Percentiles rank a stretch among this genome's conserved stretches.
phyloP scores from a whole-genome alignment of 2,329 filamentous ascomycete species.

The Apiospora phragmitis region DNA sequence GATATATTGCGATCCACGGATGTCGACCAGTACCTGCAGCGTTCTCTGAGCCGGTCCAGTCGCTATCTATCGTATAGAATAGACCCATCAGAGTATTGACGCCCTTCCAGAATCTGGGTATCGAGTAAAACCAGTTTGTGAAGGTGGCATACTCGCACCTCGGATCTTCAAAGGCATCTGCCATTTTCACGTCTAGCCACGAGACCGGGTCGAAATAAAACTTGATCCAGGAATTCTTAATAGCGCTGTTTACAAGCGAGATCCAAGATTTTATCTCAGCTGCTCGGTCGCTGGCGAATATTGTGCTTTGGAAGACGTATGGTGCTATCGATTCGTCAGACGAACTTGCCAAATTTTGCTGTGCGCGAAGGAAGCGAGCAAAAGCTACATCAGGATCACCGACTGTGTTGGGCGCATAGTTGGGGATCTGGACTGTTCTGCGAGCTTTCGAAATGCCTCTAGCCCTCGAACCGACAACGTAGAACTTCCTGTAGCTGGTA shows the following conservation, averaged over 20 bases:
- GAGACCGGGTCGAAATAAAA: constrained; percentile 43
- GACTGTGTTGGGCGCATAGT: constrained; percentile 35
- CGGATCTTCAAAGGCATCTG: constrained; percentile 32
- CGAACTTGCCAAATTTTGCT: neutral
- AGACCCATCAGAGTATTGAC: constrained; percentile 44
- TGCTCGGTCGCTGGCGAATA: constrained; percentile 21
- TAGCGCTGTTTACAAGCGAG: constrained; percentile 7
- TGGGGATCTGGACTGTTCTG: constrained; percentile 35
- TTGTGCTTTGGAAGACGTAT: constrained; percentile 14
- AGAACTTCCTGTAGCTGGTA: constrained; percentile 54
- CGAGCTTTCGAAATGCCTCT: constrained; percentile 26
- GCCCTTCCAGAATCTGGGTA: constrained; percentile 1
- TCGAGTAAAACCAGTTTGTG: constrained; percentile 36
- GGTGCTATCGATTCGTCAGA: constrained; percentile 17
- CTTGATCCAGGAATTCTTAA: constrained; percentile 18
- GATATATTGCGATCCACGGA: constrained; percentile 53
- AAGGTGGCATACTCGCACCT: constrained; percentile 30
- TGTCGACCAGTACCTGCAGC: constrained; percentile 32
- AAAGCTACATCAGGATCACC: constrained; percentile 37
- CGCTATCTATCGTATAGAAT: constrained; percentile 50
- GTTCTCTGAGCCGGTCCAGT: constrained; percentile 32
- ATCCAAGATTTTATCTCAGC: constrained; percentile 23
- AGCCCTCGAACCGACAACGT: constrained; percentile 51
- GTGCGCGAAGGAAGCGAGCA: neutral
- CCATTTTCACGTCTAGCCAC: constrained; percentile 42